Conservation (phyloP, 768 basidiomycete species). For the Tulasnella sp. region DNA sequence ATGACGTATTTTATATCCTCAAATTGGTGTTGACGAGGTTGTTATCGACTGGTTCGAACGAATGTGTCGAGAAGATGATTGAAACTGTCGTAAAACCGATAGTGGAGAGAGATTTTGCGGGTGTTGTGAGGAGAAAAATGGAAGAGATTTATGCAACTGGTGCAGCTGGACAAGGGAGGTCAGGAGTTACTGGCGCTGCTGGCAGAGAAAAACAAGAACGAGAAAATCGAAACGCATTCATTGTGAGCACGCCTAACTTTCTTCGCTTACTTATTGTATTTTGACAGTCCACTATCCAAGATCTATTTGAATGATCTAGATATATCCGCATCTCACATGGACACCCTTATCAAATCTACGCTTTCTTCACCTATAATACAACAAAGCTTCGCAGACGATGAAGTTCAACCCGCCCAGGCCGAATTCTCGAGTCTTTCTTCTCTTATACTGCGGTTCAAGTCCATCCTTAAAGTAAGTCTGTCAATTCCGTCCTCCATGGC, state of each 20-base stretch:
- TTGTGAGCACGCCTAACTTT: slow-evolving; percentile 41
- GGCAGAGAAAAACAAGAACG: slow-evolving; percentile 62
- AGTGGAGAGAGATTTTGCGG: slow-evolving; percentile 72
- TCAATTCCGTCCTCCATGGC: neutral
- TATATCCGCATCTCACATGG: slow-evolving; percentile 77
- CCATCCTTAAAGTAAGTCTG: slow-evolving; percentile 53
- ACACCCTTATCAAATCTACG: slow-evolving; percentile 61
- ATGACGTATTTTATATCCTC: slow-evolving; percentile 93
- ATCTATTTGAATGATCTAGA: slow-evolving; percentile 90
- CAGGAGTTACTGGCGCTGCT: slow-evolving; percentile 28
- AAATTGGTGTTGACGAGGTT: slow-evolving; percentile 70
- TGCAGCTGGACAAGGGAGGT: slow-evolving; percentile 25
- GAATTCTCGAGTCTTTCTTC: slow-evolving; percentile 39
- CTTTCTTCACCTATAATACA: slow-evolving; percentile 38
- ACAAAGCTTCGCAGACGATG: slow-evolving; percentile 53
- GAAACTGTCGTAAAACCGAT: slow-evolving; percentile 48
- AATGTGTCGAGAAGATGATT: slow-evolving; percentile 44
- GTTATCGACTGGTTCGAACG: slow-evolving; percentile 59
- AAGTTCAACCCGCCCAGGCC: slow-evolving; percentile 39
- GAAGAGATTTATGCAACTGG: slow-evolving; percentile 60
- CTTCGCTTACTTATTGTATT: slow-evolving; percentile 7
- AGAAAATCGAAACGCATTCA: slow-evolving; percentile 66
- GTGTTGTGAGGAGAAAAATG: slow-evolving; percentile 68
- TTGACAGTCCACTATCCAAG: slow-evolving; percentile 32
- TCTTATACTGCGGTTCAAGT: slow-evolving; percentile 52